Percentiles rank a stretch among this genome's conserved stretches.
These are phyloP conservation scores for Nematocida major DNA, from an alignment of 371 early-diverging fungal species.

Conservation along the genomic window DNA sequence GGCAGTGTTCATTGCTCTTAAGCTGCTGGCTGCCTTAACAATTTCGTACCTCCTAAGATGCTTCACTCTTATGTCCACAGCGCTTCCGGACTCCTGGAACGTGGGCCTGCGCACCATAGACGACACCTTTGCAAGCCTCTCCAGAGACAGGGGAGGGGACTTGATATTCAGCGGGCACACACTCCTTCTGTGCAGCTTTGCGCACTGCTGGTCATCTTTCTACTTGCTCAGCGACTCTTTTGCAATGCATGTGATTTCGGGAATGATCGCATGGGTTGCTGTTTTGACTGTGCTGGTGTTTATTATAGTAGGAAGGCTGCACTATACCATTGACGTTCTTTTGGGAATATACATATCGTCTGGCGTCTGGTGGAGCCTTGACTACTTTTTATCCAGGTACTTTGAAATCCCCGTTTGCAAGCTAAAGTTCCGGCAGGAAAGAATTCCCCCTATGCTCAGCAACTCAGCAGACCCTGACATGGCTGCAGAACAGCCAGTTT, in stretches of 20 bases:
- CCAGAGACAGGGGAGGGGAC: slow-evolving; percentile 42
- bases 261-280: slow-evolving; percentile 12
- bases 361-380: slow-evolving; percentile 47
- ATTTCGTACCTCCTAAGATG: slow-evolving; percentile 31
- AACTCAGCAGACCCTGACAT: neutral
- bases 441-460: slow-evolving; percentile 9
- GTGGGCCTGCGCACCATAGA: slow-evolving; percentile 9
- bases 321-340: slow-evolving; percentile 54
- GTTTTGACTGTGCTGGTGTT: slow-evolving; percentile 6
- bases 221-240: slow-evolving; percentile 38
- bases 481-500: neutral
- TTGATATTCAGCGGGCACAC: slow-evolving; percentile 49
- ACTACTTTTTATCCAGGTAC: slow-evolving; percentile 27
- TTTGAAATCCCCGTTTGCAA: slow-evolving; percentile 32
- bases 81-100: slow-evolving; percentile 45
- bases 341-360: slow-evolving; percentile 31
- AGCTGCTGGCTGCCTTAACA: slow-evolving; percentile 20
- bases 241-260: slow-evolving; percentile 8
- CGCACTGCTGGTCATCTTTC: slow-evolving; percentile 45
- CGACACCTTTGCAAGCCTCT: slow-evolving; percentile 11
- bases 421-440: slow-evolving; percentile 6
- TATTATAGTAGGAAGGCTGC: slow-evolving; percentile 36
- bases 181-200: slow-evolving; percentile 31
- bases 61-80: slow-evolving; percentile 31
- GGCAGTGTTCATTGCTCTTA: slow-evolving; percentile 45